Evolutionary conservation across 371 early-diverging fungal species (phyloP).

Genomic region (Lichtheimia ramosa): DNA sequence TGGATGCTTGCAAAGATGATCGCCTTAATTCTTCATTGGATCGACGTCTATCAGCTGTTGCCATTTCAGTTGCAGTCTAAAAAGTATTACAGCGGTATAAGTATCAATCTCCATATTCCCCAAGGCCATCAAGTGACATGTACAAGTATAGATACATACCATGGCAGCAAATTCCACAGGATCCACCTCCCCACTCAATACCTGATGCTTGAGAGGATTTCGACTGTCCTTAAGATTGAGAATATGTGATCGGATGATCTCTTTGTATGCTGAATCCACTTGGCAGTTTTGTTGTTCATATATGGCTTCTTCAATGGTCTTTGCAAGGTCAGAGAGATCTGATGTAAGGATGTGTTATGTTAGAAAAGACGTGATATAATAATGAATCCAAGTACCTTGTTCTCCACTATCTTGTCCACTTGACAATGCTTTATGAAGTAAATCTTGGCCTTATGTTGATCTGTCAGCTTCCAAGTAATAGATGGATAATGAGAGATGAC

Average conservation of each 20-base stretch:
- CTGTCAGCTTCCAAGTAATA: neutral
- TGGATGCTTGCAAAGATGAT: conserved; percentile 12
- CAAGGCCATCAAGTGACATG: neutral
- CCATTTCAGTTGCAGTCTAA: conserved; percentile 12
- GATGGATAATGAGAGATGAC: neutral
- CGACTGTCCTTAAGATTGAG: conserved; percentile 17
- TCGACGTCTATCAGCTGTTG: conserved; percentile 14
- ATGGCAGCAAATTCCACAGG: conserved; percentile 13
- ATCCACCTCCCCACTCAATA: conserved; percentile 11
- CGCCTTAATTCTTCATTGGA: conserved; percentile 13
- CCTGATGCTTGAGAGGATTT: conserved; percentile 11
- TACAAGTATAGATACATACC: neutral
- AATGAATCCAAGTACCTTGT: neutral
- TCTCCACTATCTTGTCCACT: neutral
- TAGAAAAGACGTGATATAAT: neutral
- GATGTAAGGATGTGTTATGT: neutral
- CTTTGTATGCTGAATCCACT: conserved; percentile 15
- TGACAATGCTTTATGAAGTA: conserved; percentile 1
- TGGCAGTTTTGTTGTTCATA: conserved; percentile 7
- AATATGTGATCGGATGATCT: conserved; percentile 17
- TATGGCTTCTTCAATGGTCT: conserved; percentile 15
- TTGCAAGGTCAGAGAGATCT: conserved; percentile 5
- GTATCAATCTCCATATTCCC: neutral
- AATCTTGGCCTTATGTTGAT: conserved; percentile 2
- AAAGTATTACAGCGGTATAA: neutral